These are phyloP conservation scores for Helicostylum pulchrum DNA, from an alignment of 192 early-diverging fungal species.

Conservation along the genomic window DNA sequence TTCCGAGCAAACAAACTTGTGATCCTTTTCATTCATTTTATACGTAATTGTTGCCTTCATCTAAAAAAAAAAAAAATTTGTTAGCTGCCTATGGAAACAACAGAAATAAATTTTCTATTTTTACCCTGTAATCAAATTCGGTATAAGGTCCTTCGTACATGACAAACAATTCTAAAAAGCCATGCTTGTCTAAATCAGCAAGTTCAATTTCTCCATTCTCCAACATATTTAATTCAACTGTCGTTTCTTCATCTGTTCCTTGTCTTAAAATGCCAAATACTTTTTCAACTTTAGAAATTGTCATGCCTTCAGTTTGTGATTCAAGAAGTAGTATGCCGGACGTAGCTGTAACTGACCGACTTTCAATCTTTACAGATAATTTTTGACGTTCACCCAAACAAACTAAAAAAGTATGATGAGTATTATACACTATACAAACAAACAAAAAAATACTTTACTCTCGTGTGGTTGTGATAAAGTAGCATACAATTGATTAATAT, in stretches of 20 bases:
- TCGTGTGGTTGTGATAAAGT: constrained; percentile 34
- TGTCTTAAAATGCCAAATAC: constrained; percentile 28
- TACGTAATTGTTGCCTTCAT: constrained; percentile 46
- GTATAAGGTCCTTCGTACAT: constrained; percentile 43
- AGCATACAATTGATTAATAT: constrained; percentile 34
- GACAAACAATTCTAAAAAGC: constrained; percentile 41
- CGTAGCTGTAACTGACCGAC: constrained; percentile 12
- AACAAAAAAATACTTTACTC: constrained; percentile 15
- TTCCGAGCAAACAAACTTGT: constrained; percentile 44
- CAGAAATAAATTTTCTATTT: background rate
- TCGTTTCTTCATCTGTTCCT: constrained; percentile 9
- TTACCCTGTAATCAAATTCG: constrained; percentile 38
- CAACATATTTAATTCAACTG: constrained; percentile 30
- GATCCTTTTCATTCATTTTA: constrained; percentile 29
- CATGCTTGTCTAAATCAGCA: constrained; percentile 34
- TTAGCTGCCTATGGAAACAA: background rate
- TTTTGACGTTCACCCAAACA: constrained; percentile 37
- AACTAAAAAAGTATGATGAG: constrained; percentile 21
- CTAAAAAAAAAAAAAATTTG: constrained; percentile 23
- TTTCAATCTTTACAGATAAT: constrained; percentile 35
- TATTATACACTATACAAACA: background rate
- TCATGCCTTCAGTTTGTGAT: constrained; percentile 37
- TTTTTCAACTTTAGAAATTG: constrained; percentile 14
- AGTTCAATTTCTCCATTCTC: constrained; percentile 40
- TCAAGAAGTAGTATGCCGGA: constrained; percentile 31